Percentiles rank a stretch among this genome's conserved stretches.
phyloP scores from a whole-genome alignment of 768 basidiomycete species.

The Termitomyces sp. region DNA sequence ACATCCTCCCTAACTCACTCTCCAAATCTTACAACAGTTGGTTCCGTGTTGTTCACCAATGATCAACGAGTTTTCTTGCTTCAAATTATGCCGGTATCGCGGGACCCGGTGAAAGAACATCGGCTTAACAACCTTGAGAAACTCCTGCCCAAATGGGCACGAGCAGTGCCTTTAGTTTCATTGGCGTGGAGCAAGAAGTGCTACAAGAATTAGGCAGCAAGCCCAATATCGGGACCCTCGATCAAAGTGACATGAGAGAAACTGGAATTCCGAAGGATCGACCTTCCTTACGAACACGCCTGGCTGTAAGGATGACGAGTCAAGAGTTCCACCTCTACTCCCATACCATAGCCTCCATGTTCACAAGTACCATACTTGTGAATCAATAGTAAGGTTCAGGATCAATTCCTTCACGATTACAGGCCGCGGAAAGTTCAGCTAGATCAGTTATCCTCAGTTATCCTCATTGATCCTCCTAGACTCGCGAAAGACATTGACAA shows the following conservation, averaged over 20 bases:
- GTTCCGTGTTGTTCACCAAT: background rate
- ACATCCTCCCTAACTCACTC: background rate
- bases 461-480: constrained; percentile 82
- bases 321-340: constrained; percentile 63
- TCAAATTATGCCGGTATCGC: background rate
- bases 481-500: constrained; percentile 24
- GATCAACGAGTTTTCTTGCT: background rate
- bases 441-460: constrained; percentile 81
- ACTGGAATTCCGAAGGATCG: too few species aligned
- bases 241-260: too few species aligned
- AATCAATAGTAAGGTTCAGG: constrained; percentile 92
- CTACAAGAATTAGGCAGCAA: too few species aligned
- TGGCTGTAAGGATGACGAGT: background rate
- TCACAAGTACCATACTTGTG: constrained; percentile 97
- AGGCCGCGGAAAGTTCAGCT: constrained; percentile 83
- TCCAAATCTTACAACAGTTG: background rate
- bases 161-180: too few species aligned
- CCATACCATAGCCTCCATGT: constrained; percentile 97
- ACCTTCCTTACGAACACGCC: too few species aligned
- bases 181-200: too few species aligned
- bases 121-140: too few species aligned
- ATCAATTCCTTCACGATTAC: constrained; percentile 88
- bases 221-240: too few species aligned
- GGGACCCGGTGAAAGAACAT: too few species aligned
- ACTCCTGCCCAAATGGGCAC: too few species aligned